Conservation (phyloP, 257 asterid species). For the Nicotiana attenuata region DNA sequence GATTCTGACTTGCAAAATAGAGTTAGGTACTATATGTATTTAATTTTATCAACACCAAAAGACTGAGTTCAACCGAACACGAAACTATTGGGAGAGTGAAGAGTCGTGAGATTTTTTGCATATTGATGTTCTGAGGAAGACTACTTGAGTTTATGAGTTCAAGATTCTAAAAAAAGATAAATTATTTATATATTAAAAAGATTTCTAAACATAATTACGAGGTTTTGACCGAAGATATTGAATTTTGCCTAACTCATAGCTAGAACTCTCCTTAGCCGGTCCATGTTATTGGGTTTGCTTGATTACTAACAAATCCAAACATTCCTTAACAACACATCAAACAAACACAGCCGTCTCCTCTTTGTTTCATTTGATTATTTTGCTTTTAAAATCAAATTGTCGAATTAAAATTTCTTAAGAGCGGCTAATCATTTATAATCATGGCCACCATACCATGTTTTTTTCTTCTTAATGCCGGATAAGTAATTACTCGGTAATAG, state of each 20-base stretch:
- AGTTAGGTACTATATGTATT: background rate
- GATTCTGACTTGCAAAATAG: background rate
- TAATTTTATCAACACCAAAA: no score
- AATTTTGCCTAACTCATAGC: no score
- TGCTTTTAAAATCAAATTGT: background rate
- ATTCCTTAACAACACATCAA: slow-evolving; percentile 28
- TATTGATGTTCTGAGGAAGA: no score
- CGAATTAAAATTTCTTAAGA: slow-evolving; percentile 1
- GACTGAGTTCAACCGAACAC: background rate
- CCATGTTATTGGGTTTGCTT: slow-evolving; percentile 29
- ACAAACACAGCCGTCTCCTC: slow-evolving; percentile 43
- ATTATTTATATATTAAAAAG: no score
- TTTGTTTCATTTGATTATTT: slow-evolving; percentile 1
- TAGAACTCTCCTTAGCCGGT: background rate
- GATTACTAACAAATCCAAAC: slow-evolving; percentile 21
- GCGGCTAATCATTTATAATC: slow-evolving; percentile 7
- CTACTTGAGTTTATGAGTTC: no score
- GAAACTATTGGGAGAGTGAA: no score
- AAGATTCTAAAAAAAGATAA: no score
- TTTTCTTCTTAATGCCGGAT: background rate
- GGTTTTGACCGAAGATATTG: no score
- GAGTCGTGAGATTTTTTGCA: no score
- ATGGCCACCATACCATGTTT: background rate
- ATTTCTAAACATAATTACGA: no score
- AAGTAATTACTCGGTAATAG: background rate